Evolutionary conservation across 352 stramenopile species (phyloP).

Genomic region (Globisporangium spiculum): DNA sequence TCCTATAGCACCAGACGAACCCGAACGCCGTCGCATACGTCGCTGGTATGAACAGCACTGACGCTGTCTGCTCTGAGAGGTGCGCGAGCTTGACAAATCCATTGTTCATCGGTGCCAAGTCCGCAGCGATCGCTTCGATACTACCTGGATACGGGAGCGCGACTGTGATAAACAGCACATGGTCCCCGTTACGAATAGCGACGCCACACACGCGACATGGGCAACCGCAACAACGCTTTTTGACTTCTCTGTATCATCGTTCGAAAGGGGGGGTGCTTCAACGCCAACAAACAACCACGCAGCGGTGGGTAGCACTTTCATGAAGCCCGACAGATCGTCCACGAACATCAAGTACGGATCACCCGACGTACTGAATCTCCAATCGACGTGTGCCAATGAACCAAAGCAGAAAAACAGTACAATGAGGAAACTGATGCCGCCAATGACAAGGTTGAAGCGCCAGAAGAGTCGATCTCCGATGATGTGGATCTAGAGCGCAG

Average conservation of each 20-base stretch:
- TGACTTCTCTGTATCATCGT: slow-evolving; percentile 14
- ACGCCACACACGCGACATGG: slow-evolving; percentile 39
- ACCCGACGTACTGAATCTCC: slow-evolving; percentile 8
- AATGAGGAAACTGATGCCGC: slow-evolving; percentile 27
- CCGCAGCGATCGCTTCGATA: slow-evolving; percentile 18
- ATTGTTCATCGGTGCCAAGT: slow-evolving; percentile 32
- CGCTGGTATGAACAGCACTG: slow-evolving; percentile 37
- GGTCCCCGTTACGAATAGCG: slow-evolving; percentile 37
- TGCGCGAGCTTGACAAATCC: slow-evolving; percentile 31
- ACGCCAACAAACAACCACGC: slow-evolving; percentile 52
- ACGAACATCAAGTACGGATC: slow-evolving; percentile 12
- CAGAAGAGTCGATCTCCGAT: slow-evolving; percentile 36
- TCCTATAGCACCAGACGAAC: slow-evolving; percentile 58
- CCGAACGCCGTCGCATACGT: slow-evolving; percentile 53
- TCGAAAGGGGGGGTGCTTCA: slow-evolving; percentile 31
- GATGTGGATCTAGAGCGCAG: slow-evolving; percentile 32
- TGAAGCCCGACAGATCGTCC: slow-evolving; percentile 27
- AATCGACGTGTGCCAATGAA: slow-evolving; percentile 29
- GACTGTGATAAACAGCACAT: slow-evolving; percentile 34
- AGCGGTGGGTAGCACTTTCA: slow-evolving; percentile 31
- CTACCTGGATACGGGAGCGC: slow-evolving; percentile 24
- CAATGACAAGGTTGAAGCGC: slow-evolving; percentile 36
- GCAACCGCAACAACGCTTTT: slow-evolving; percentile 37
- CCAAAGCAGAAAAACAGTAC: slow-evolving; percentile 40
- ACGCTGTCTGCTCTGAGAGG: slow-evolving; percentile 13